Evolutionary conservation across 306 rosid species (phyloP).

Genomic region (Castanea sativa): DNA sequence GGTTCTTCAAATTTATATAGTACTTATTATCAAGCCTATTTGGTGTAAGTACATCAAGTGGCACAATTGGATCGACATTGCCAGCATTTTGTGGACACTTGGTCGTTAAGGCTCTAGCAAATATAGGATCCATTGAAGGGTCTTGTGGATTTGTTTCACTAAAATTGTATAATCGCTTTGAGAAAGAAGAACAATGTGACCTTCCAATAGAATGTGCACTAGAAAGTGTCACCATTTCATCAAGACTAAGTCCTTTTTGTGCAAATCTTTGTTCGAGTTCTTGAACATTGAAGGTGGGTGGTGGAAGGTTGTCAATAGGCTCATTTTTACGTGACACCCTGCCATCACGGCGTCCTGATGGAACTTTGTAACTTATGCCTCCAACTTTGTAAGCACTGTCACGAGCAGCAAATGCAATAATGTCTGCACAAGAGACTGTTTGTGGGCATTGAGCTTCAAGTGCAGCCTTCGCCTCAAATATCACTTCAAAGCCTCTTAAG

Average conservation of each 20-base stretch:
- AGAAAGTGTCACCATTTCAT: conserved; percentile 16
- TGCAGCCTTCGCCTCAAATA: conserved; percentile 29
- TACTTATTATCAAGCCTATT: conserved; percentile 8
- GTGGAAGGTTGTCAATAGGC: not conserved
- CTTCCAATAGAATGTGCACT: conserved; percentile 4
- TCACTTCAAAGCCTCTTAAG: conserved; percentile 40
- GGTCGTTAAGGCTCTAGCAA: not conserved
- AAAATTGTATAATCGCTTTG: not conserved
- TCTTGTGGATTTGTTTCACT: conserved; percentile 7
- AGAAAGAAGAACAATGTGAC: conserved; percentile 14
- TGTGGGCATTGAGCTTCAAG: conserved; percentile 36
- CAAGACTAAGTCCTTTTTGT: not conserved
- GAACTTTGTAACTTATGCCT: not conserved
- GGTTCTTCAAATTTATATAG: not conserved
- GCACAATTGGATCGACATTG: not conserved
- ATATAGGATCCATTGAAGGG: conserved; percentile 9
- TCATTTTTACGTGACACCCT: not conserved
- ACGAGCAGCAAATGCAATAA: conserved; percentile 41
- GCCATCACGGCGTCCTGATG: conserved; percentile 7
- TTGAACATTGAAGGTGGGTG: not conserved
- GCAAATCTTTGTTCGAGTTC: not conserved
- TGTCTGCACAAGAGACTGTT: conserved; percentile 41
- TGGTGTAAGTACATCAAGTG: not conserved
- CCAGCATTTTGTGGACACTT: not conserved
- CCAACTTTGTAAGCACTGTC: conserved; percentile 14